phyloP scores from a whole-genome alignment of 768 basidiomycete species.

The Clitopilus passeckerianus region DNA sequence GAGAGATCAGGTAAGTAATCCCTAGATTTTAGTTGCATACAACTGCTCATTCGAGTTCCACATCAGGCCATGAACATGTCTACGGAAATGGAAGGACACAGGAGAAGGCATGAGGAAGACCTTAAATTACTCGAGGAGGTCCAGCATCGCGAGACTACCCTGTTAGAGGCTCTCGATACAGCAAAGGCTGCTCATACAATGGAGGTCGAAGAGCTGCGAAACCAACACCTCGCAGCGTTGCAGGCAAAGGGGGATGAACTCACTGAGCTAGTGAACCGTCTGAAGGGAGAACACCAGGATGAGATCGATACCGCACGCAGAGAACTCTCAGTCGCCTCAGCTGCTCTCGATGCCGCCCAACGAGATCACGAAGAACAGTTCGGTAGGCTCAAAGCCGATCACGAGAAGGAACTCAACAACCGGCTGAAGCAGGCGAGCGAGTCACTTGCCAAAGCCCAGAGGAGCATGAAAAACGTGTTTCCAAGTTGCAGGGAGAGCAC shows the following conservation, averaged over 20 bases:
- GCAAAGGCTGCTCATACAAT: constrained; percentile 21
- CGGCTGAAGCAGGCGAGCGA: constrained; percentile 52
- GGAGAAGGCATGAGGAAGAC: constrained; percentile 51
- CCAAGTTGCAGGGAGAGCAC: constrained; percentile 48
- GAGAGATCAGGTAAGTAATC: constrained; percentile 69
- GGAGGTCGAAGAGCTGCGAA: constrained; percentile 39
- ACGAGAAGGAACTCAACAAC: constrained; percentile 47
- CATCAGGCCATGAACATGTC: constrained; percentile 81
- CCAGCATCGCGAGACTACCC: constrained; percentile 49
- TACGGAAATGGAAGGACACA: constrained; percentile 74
- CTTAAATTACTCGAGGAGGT: constrained; percentile 49
- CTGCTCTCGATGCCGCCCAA: constrained; percentile 40
- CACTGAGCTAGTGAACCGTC: constrained; percentile 35
- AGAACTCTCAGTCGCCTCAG: constrained; percentile 39
- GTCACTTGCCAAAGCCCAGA: constrained; percentile 39
- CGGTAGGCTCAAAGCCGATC: constrained; percentile 49
- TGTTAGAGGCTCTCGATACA: constrained; percentile 35
- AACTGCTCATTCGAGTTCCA: not conserved
- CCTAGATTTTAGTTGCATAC: not conserved
- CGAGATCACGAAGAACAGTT: constrained; percentile 59
- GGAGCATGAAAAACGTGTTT: constrained; percentile 50
- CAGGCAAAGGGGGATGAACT: constrained; percentile 26
- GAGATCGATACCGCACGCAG: constrained; percentile 30
- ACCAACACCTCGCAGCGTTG: constrained; percentile 26
- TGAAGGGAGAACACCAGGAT: constrained; percentile 47